Conservation (phyloP, 495 filamentous ascomycete species). For the Gamarada debralockiae region DNA sequence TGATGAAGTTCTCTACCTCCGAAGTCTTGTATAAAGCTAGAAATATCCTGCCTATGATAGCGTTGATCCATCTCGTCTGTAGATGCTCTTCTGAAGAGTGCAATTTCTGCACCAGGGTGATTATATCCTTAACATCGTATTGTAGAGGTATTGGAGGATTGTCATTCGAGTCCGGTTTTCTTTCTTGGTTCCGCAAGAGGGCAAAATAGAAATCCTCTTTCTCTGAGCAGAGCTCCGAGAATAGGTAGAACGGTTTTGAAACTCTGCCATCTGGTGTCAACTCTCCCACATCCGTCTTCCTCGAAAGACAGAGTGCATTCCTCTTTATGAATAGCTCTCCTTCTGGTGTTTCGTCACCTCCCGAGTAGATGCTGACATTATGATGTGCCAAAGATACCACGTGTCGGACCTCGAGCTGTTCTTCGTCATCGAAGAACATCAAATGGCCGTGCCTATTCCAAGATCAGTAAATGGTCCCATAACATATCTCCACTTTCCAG, state of each 20-base stretch:
- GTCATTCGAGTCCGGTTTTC: constrained; percentile 49
- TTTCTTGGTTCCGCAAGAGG: constrained; percentile 79
- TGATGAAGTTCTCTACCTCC: constrained; percentile 72
- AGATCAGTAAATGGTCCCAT: not conserved
- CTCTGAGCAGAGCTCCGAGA: constrained; percentile 88
- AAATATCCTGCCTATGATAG: constrained; percentile 81
- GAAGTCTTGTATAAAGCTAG: constrained; percentile 81
- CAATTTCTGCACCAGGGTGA: constrained; percentile 79
- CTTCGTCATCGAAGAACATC: constrained; percentile 91
- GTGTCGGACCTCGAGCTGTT: constrained; percentile 89
- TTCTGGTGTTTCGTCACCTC: constrained; percentile 76
- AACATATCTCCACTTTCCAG: not conserved
- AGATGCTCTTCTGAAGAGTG: constrained; percentile 91
- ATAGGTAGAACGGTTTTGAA: constrained; percentile 84
- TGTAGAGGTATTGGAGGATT: constrained; percentile 66
- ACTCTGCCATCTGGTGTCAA: constrained; percentile 44
- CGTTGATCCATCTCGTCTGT: constrained; percentile 94
- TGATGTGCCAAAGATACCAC: constrained; percentile 91
- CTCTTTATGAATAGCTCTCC: constrained; percentile 94
- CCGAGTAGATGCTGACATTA: constrained; percentile 79
- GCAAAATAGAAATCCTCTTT: constrained; percentile 99
- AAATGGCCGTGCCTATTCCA: constrained; percentile 80
- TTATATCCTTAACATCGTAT: constrained; percentile 82
- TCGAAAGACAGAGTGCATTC: constrained; percentile 83
- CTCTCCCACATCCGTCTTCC: constrained; percentile 60